Conservation (phyloP, 129 eudicot species). For the Dittrichia graveolens region DNA sequence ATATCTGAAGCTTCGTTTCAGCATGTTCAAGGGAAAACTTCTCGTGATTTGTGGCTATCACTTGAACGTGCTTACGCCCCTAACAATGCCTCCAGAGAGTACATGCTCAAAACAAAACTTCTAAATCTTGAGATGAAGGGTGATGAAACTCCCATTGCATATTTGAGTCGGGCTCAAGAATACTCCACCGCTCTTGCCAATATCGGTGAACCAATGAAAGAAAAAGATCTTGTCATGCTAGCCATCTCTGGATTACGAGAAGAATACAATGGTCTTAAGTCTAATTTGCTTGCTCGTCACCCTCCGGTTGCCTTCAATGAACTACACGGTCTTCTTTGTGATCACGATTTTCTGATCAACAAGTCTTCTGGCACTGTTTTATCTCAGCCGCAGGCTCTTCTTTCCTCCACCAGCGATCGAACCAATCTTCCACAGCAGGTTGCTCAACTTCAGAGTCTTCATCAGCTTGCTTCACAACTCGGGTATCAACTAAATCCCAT, state of each 20-base stretch:
- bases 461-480: background rate
- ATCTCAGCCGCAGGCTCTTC: too few relatives aligned
- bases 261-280: background rate
- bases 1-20: background rate
- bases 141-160: background rate
- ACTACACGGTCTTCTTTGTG: background rate
- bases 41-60: too few relatives aligned
- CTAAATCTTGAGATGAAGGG: background rate
- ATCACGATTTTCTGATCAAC: background rate
- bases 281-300: background rate
- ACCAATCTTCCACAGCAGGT: too few relatives aligned
- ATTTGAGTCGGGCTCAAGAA: background rate
- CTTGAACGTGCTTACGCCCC: too few relatives aligned
- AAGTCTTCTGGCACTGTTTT: too few relatives aligned
- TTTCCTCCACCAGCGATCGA: too few relatives aligned
- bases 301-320: background rate
- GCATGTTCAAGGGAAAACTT: too few relatives aligned
- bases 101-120: background rate
- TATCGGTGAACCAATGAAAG: background rate
- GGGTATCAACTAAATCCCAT: constrained; percentile 3
- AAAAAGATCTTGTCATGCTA: constrained; percentile 4
- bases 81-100: too few relatives aligned
- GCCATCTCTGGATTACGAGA: background rate
- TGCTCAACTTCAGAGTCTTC: background rate
- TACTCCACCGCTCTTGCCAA: background rate